Conservation (phyloP, 352 stramenopile species). For the Phytophthora quininea region DNA sequence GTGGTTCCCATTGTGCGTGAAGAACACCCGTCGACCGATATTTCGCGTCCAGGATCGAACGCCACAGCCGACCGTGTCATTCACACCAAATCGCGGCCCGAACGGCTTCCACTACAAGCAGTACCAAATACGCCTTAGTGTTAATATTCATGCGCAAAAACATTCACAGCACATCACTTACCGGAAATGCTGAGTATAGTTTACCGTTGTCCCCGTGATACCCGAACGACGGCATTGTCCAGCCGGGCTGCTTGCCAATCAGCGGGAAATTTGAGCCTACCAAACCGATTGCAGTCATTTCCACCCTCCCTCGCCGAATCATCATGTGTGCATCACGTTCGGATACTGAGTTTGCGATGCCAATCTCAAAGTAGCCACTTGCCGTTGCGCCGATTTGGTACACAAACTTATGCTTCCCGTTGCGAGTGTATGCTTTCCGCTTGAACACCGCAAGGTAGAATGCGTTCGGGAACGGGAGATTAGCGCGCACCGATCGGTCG, state of each 20-base stretch:
- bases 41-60: constrained; percentile 43
- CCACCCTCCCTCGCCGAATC: constrained; percentile 22
- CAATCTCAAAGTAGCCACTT: constrained; percentile 84
- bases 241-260: constrained; percentile 71
- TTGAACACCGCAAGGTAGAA: constrained; percentile 67
- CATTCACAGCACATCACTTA: constrained; percentile 26
- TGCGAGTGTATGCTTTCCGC: constrained; percentile 10
- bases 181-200: constrained; percentile 54
- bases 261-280: constrained; percentile 55
- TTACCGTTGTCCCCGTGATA: constrained; percentile 84
- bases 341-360: constrained; percentile 38
- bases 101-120: constrained; percentile 51
- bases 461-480: constrained; percentile 60
- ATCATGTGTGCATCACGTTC: constrained; percentile 9
- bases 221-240: constrained; percentile 65
- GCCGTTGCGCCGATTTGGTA: constrained; percentile 57
- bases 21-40: constrained; percentile 55
- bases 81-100: constrained; percentile 53
- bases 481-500: constrained; percentile 74
- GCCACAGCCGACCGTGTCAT: constrained; percentile 76
- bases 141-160: background rate
- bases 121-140: background rate
- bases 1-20: constrained; percentile 67
- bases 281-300: constrained; percentile 72
- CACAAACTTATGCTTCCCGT: constrained; percentile 15